Conservation (phyloP, 2,329 filamentous ascomycete species). For the Lachnellula cervina region DNA sequence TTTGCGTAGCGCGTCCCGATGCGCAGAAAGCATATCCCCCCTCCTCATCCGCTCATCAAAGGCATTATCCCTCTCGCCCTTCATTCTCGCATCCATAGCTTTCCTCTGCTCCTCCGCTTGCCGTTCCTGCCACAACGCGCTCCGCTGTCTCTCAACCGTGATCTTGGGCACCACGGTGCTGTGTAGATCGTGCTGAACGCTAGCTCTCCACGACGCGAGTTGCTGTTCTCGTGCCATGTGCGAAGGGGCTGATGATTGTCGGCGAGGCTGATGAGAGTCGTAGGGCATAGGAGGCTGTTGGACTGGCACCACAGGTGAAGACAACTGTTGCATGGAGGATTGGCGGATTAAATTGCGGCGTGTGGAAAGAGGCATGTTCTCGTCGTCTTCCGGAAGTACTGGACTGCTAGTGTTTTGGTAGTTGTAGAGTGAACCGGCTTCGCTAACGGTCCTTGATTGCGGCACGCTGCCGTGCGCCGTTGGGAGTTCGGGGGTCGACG, state of each 20-base stretch:
- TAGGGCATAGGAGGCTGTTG: constrained; percentile 35
- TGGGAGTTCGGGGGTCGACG: constrained; percentile 12
- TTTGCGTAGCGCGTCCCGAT: constrained; percentile 72
- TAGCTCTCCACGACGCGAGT: constrained; percentile 63
- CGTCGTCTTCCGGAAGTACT: constrained; percentile 42
- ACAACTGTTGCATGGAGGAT: constrained; percentile 24
- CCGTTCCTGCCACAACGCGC: constrained; percentile 52
- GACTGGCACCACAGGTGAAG: constrained; percentile 1
- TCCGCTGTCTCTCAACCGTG: constrained; percentile 51
- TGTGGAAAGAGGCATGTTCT: constrained; percentile 59
- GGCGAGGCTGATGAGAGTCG: constrained; percentile 52
- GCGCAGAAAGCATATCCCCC: constrained; percentile 68
- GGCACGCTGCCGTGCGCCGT: constrained; percentile 15
- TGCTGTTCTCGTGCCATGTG: constrained; percentile 49
- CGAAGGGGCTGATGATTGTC: constrained; percentile 40
- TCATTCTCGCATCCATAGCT: constrained; percentile 51
- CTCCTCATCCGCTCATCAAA: constrained; percentile 74
- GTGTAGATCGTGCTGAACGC: constrained; percentile 58
- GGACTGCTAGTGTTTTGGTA: constrained; percentile 23
- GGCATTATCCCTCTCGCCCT: constrained; percentile 54
- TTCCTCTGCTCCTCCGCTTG: constrained; percentile 52
- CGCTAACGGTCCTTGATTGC: constrained; percentile 32
- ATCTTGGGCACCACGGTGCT: constrained; percentile 25
- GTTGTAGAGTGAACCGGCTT: constrained; percentile 38
- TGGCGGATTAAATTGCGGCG: constrained; percentile 11